Percentiles rank a stretch among this genome's conserved stretches.
phyloP scores from a whole-genome alignment of 2,329 filamentous ascomycete genomes.

The Nothopassalora personata region DNA sequence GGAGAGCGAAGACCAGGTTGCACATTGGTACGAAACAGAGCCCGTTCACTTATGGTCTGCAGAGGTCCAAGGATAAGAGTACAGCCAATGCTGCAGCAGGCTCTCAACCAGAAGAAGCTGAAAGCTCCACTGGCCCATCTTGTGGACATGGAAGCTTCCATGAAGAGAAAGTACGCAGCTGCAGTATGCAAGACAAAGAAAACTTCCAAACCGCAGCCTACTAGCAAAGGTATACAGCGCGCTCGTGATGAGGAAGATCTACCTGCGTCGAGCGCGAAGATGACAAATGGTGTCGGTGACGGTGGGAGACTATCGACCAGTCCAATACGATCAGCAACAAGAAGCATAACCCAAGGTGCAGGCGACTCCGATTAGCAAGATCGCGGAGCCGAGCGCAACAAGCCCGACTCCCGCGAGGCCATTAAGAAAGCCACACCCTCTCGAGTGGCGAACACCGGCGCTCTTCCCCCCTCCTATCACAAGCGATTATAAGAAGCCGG shows the following conservation, averaged over 20 bases:
- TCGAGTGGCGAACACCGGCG: background rate
- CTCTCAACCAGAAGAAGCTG: slow-evolving; percentile 46
- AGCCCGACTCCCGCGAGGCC: background rate
- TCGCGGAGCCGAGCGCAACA: background rate
- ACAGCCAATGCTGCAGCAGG: slow-evolving; percentile 56
- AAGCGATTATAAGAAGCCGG: slow-evolving; percentile 14
- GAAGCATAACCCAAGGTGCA: background rate
- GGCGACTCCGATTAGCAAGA: slow-evolving; percentile 8
- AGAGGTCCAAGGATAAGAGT: slow-evolving; percentile 53
- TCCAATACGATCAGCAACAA: background rate
- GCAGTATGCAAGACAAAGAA: slow-evolving; percentile 45
- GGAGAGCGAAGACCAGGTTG: slow-evolving; percentile 46
- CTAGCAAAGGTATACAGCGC: slow-evolving; percentile 19
- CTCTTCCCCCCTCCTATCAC: background rate
- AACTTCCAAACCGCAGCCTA: background rate
- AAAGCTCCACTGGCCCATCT: slow-evolving; percentile 46
- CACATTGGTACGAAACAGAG: slow-evolving; percentile 59
- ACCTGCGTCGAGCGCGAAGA: slow-evolving; percentile 15
- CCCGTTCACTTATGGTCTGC: slow-evolving; percentile 57
- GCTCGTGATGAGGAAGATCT: slow-evolving; percentile 18
- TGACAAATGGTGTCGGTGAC: slow-evolving; percentile 25
- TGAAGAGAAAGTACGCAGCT: slow-evolving; percentile 55
- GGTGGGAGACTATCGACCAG: slow-evolving; percentile 25
- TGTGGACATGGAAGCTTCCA: slow-evolving; percentile 45
- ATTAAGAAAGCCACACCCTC: background rate